Percentiles rank a stretch among this genome's conserved stretches.
Evolutionary conservation across 2,329 filamentous ascomycete genomes (phyloP).

Genomic region (Rhytidhysteron rufulum): DNA sequence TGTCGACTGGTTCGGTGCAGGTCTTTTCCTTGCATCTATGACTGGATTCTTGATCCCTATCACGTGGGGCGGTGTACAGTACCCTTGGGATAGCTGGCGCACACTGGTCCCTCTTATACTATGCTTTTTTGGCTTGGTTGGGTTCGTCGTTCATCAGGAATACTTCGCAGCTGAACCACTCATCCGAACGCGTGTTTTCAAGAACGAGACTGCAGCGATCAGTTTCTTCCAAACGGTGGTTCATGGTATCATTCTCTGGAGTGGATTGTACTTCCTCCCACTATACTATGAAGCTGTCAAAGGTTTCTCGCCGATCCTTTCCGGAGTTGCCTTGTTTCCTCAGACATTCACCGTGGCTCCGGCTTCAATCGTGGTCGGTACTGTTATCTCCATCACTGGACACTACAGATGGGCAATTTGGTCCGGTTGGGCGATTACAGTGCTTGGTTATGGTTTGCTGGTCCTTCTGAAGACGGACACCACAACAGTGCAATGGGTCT

Average conservation of each 20-base stretch:
- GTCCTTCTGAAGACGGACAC: constrained; percentile 50
- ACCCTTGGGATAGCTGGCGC: constrained; percentile 59
- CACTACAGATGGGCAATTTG: constrained; percentile 60
- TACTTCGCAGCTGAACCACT: constrained; percentile 50
- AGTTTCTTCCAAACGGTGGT: constrained; percentile 53
- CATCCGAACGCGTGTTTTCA: constrained; percentile 44
- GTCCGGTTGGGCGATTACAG: constrained; percentile 58
- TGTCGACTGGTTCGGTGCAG: constrained; percentile 61
- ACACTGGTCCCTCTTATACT: constrained; percentile 60
- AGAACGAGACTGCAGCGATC: constrained; percentile 47
- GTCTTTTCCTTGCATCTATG: constrained; percentile 57
- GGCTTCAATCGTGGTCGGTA: constrained; percentile 53
- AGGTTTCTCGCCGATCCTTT: constrained; percentile 33
- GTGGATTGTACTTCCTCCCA: constrained; percentile 40
- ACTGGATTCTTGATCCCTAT: constrained; percentile 60
- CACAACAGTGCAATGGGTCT: constrained; percentile 53
- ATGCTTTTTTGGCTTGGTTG: constrained; percentile 49
- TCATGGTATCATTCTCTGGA: constrained; percentile 51
- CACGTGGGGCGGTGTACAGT: constrained; percentile 64
- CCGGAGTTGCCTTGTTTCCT: constrained; percentile 39
- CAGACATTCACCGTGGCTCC: constrained; percentile 59
- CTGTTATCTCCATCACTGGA: constrained; percentile 53
- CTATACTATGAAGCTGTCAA: constrained; percentile 42
- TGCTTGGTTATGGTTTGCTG: constrained; percentile 56
- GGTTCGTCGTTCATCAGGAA: constrained; percentile 55